These are phyloP conservation scores for Haplosporangium sp. DNA, from an alignment of 371 early-diverging fungal genomes.

Conservation along the genomic window DNA sequence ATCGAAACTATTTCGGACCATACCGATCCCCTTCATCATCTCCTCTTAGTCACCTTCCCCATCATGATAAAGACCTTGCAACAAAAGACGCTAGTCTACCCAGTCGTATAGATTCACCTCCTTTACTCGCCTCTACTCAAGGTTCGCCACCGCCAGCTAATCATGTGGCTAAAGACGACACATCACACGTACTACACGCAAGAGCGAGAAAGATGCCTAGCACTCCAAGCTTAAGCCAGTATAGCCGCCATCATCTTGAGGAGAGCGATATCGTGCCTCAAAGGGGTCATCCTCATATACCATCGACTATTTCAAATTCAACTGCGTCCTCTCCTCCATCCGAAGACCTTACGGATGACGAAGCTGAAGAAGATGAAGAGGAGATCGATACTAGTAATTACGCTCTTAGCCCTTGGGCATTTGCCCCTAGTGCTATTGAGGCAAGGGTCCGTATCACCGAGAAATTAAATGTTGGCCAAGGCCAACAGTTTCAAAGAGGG, in stretches of 20 bases:
- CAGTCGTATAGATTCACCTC: constrained; percentile 1
- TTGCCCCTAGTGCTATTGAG: constrained; percentile 7
- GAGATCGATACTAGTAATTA: constrained; percentile 19
- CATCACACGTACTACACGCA: not conserved
- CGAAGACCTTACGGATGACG: constrained; percentile 10
- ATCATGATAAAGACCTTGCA: constrained; percentile 5
- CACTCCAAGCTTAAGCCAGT: constrained; percentile 19
- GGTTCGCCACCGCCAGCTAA: constrained; percentile 10
- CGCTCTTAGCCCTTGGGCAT: constrained; percentile 34
- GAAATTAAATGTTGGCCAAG: not conserved
- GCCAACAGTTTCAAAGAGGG: not conserved
- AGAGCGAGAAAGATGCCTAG: constrained; percentile 43
- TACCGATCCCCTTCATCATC: constrained; percentile 38
- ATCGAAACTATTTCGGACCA: constrained; percentile 16
- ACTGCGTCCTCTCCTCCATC: constrained; percentile 20
- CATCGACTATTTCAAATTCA: constrained; percentile 18
- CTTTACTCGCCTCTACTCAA: constrained; percentile 1
- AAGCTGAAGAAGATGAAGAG: constrained; percentile 9
- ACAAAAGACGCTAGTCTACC: constrained; percentile 3
- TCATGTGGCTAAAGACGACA: not conserved
- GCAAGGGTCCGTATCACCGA: not conserved
- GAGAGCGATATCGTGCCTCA: not conserved
- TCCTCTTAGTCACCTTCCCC: constrained; percentile 9
- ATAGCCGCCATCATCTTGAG: constrained; percentile 5
- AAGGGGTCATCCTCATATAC: not conserved